Evolutionary conservation across 768 basidiomycete genomes (phyloP).

Genomic region (Boletus sp.): DNA sequence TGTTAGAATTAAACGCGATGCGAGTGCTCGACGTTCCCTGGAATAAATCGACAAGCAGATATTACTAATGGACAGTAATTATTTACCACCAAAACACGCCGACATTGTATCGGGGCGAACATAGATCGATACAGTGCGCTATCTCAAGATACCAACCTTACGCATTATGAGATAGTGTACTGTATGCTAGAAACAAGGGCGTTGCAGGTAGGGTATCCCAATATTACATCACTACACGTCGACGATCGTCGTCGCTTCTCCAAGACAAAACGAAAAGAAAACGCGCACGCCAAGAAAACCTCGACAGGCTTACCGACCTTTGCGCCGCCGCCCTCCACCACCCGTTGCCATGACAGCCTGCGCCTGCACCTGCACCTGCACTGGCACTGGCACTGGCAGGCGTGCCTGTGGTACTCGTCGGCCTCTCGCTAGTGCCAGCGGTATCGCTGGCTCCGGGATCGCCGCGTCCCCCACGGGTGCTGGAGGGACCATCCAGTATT

Average conservation of each 20-base stretch:
- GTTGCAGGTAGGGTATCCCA: not conserved
- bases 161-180: too few species aligned
- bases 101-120: not conserved
- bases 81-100: not conserved
- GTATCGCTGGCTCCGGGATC: not conserved
- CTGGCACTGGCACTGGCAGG: not conserved
- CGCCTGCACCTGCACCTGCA: not conserved
- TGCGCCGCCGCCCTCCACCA: constrained; percentile 8
- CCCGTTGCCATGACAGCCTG: constrained; percentile 3
- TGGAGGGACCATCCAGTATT: not conserved
- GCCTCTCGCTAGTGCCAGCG: not conserved
- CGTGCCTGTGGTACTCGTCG: not conserved
- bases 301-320: not conserved
- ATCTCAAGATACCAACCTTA: too few species aligned
- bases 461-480: not conserved
- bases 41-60: not conserved
- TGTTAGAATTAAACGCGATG: too few species aligned
- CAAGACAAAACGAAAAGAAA: not conserved
- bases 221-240: not conserved
- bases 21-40: too few species aligned
- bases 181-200: not conserved
- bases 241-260: not conserved
- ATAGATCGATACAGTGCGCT: constrained; percentile 4
- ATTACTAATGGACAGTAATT: not conserved
- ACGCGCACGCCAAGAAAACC: not conserved